phyloP scores from a whole-genome alignment of 2,329 filamentous ascomycete species.

The Lasiodiplodia sp. region DNA sequence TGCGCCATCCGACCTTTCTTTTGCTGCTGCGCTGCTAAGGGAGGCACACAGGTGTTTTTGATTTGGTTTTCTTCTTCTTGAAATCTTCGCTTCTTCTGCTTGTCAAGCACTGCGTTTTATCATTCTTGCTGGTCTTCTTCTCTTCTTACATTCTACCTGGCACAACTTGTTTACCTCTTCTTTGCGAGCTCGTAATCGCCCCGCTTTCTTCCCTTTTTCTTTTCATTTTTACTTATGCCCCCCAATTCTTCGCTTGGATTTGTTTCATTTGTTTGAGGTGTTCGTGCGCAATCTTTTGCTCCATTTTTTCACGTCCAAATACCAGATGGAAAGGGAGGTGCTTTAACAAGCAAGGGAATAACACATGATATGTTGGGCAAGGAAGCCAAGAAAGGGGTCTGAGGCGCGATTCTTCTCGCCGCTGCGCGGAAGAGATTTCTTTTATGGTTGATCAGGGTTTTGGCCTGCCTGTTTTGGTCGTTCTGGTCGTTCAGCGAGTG shows the following conservation, averaged over 20 bases:
- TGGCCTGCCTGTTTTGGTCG: constrained; percentile 25
- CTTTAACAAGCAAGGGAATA: constrained; percentile 25
- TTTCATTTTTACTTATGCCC: constrained; percentile 19
- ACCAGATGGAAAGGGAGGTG: constrained; percentile 26
- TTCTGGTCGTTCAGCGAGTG: constrained; percentile 26
- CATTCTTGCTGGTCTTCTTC: constrained; percentile 25
- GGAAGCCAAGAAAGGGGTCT: constrained; percentile 27
- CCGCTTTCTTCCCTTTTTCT: constrained; percentile 21
- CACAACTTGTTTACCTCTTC: constrained; percentile 8
- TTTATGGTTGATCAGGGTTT: constrained; percentile 19
- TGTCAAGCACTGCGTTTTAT: constrained; percentile 18
- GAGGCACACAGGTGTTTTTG: constrained; percentile 25
- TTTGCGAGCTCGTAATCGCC: constrained; percentile 11
- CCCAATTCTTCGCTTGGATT: constrained; percentile 20
- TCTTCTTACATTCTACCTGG: constrained; percentile 8
- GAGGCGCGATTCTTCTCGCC: constrained; percentile 25
- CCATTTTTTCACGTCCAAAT: constrained; percentile 23
- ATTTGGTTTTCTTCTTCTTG: constrained; percentile 17
- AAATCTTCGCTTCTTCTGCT: constrained; percentile 17
- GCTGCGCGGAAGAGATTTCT: constrained; percentile 28
- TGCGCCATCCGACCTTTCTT: constrained; percentile 31
- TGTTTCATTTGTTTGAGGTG: constrained; percentile 24
- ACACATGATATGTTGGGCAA: constrained; percentile 25
- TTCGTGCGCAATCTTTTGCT: constrained; percentile 19
- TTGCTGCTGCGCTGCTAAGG: constrained; percentile 29